phyloP scores from a whole-genome alignment of 768 basidiomycete species.

The Kwoniella dejecticola region DNA sequence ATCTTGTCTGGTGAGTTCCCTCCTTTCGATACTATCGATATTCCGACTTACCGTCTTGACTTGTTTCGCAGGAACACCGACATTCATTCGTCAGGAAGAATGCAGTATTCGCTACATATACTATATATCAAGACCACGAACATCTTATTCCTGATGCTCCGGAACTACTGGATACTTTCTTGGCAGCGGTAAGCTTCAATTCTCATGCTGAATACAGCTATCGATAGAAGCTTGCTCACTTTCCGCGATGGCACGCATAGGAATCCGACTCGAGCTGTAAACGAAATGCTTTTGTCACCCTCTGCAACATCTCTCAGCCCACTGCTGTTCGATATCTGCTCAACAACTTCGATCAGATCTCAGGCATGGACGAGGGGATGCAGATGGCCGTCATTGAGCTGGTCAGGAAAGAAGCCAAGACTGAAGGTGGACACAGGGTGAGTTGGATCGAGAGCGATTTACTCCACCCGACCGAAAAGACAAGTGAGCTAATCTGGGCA shows the following conservation, averaged over 20 bases:
- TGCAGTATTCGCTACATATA: slow-evolving; percentile 92
- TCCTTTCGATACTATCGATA: too few species aligned
- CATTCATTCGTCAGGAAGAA: slow-evolving; percentile 98
- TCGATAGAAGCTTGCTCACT: slow-evolving; percentile 6
- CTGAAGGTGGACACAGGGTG: slow-evolving; percentile 78
- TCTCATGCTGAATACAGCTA: neutral
- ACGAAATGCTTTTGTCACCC: slow-evolving; percentile 94
- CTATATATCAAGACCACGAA: slow-evolving; percentile 92
- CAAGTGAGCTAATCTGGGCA: too few species aligned
- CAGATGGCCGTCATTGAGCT: slow-evolving; percentile 97
- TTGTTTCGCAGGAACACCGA: slow-evolving; percentile 69
- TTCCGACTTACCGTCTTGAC: neutral
- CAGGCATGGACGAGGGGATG: slow-evolving; percentile 80
- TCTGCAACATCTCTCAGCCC: slow-evolving; percentile 73
- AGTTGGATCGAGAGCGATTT: slow-evolving; percentile 47
- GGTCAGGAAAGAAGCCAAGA: slow-evolving; percentile 83
- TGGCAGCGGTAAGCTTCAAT: slow-evolving; percentile 65
- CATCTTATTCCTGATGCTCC: slow-evolving; percentile 94
- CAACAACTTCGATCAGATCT: slow-evolving; percentile 79
- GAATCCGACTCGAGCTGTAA: slow-evolving; percentile 96
- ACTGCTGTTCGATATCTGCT: slow-evolving; percentile 91
- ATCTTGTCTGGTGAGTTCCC: slow-evolving; percentile 67
- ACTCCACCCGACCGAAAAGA: too few species aligned
- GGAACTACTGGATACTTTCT: slow-evolving; percentile 93
- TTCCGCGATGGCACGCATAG: slow-evolving; percentile 25